phyloP scores from a whole-genome alignment of 2,329 filamentous ascomycete genomes.

The Colletotrichum orchidophilum region DNA sequence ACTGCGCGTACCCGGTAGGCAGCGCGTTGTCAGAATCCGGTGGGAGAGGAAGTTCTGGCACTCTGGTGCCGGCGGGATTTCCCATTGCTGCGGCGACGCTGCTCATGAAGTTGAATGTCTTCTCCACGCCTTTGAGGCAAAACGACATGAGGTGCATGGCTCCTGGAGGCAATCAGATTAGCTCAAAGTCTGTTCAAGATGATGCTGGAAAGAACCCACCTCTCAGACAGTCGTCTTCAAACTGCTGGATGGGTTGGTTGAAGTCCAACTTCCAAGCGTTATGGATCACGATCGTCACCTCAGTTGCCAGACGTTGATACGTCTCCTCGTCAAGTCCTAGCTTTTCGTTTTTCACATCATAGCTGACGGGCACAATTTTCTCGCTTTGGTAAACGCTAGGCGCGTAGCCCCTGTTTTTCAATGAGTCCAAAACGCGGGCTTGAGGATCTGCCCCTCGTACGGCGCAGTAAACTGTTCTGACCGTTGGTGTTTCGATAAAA shows the following conservation, averaged over 20 bases:
- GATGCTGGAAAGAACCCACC: background rate
- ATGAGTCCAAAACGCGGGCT: background rate
- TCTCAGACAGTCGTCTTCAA: slow-evolving; percentile 10
- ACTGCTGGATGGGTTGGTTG: slow-evolving; percentile 23
- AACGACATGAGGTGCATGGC: slow-evolving; percentile 12
- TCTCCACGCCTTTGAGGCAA: background rate
- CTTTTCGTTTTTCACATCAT: slow-evolving; percentile 1
- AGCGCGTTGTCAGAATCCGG: background rate
- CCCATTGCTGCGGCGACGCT: slow-evolving; percentile 28
- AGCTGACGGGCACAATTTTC: slow-evolving; percentile 5
- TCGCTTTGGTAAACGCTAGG: background rate
- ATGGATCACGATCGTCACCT: slow-evolving; percentile 18
- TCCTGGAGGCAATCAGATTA: background rate
- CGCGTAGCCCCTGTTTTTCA: slow-evolving; percentile 1
- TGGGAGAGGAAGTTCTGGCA: background rate
- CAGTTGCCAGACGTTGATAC: background rate
- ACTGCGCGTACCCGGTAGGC: slow-evolving; percentile 18
- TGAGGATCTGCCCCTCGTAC: background rate
- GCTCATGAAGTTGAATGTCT: slow-evolving; percentile 21
- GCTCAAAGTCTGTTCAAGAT: fast-evolving
- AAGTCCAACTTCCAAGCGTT: slow-evolving; percentile 29
- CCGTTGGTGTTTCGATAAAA: background rate
- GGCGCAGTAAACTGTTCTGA: slow-evolving; percentile 11
- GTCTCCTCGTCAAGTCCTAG: background rate
- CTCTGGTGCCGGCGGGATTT: background rate